Conservation (phyloP, 768 basidiomycete species). For the Mycena sanguinolenta region DNA sequence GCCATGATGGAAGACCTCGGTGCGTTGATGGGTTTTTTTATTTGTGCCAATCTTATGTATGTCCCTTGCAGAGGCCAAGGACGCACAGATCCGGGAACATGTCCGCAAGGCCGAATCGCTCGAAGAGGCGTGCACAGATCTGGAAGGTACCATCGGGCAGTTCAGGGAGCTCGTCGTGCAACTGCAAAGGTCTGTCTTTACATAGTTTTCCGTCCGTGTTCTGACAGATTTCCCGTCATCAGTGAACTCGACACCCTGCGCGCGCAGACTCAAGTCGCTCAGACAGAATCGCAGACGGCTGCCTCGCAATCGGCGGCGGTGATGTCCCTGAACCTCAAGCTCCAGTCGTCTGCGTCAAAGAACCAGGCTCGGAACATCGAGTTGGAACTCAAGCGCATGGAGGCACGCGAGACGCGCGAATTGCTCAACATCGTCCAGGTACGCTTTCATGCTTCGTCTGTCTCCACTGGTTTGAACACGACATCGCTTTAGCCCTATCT, state of each 20-base stretch:
- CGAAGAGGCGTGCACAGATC: slow-evolving; percentile 86
- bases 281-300: slow-evolving; percentile 85
- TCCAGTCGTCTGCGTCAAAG: slow-evolving; percentile 92
- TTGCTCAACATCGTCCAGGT: slow-evolving; percentile 89
- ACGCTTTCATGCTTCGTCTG: slow-evolving; percentile 13
- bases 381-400: slow-evolving; percentile 87
- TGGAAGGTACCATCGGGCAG: slow-evolving; percentile 89
- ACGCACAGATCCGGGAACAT: slow-evolving; percentile 78
- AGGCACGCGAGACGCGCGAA: slow-evolving; percentile 86
- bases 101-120: slow-evolving; percentile 72
- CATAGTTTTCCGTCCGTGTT: slow-evolving; percentile 1
- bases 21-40: slow-evolving; percentile 50
- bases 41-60: not conserved
- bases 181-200: slow-evolving; percentile 75
- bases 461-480: slow-evolving; percentile 12
- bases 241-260: slow-evolving; percentile 91
- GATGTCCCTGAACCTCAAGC: slow-evolving; percentile 94
- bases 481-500: slow-evolving; percentile 80
- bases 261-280: slow-evolving; percentile 86
- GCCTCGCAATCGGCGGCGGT: slow-evolving; percentile 92
- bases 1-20: slow-evolving; percentile 91
- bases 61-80: slow-evolving; percentile 69
- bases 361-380: slow-evolving; percentile 92
- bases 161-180: slow-evolving; percentile 93
- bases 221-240: not conserved